These are phyloP conservation scores for Tricholoma hemisulphureum DNA, from an alignment of 768 basidiomycete species.

Conservation along the genomic window DNA sequence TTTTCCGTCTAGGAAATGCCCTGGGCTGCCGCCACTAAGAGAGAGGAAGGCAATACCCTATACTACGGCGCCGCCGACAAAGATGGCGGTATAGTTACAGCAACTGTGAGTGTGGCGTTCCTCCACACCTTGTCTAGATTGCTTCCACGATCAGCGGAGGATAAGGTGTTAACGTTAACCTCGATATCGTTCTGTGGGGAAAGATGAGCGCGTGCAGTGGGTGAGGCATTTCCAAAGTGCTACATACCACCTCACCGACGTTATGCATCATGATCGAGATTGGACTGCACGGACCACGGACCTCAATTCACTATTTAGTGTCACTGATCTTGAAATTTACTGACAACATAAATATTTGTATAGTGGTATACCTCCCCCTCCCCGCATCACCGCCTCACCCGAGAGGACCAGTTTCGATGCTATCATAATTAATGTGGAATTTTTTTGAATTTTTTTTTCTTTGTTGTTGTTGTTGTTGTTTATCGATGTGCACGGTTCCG, in stretches of 20 bases:
- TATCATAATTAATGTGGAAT: not conserved
- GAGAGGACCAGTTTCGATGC: not conserved
- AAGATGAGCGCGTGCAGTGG: not conserved
- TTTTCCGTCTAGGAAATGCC: not conserved
- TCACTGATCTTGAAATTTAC: not conserved
- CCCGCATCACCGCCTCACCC: not conserved
- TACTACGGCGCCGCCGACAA: not conserved
- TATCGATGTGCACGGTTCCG: not conserved
- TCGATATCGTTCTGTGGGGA: not conserved
- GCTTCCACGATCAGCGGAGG: not conserved
- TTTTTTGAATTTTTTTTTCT: not conserved
- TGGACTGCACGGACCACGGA: not conserved
- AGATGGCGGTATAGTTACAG: too few relatives aligned
- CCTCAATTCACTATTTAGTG: not conserved
- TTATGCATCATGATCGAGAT: constrained; percentile 5
- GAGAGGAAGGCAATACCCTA: not conserved
- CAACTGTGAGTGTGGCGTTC: too few relatives aligned
- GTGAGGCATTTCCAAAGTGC: not conserved
- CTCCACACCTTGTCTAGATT: not conserved
- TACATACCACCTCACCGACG: not conserved
- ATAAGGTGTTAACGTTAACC: not conserved
- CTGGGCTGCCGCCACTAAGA: not conserved
- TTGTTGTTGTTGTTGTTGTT: too few relatives aligned
- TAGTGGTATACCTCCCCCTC: not conserved
- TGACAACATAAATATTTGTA: not conserved